These are phyloP conservation scores for Incumbomyces lentus DNA, from an alignment of 2,329 filamentous ascomycete species.

Conservation along the genomic window DNA sequence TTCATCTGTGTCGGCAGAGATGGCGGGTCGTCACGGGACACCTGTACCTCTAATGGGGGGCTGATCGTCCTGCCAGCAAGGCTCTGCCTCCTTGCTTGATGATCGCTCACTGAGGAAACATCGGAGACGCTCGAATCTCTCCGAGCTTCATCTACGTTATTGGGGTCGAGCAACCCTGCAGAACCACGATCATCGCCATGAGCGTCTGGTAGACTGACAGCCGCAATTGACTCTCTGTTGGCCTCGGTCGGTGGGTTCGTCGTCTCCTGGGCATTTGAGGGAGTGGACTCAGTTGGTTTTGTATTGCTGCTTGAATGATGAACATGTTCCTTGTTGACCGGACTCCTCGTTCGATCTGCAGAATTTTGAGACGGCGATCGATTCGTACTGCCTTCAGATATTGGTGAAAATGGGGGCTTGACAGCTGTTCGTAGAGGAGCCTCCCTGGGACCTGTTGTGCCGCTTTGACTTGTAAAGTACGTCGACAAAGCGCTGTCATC, in stretches of 20 bases:
- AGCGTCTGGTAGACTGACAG: neutral
- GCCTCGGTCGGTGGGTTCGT: neutral
- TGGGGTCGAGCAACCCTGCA: neutral
- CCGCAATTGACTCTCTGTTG: neutral
- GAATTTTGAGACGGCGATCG: neutral
- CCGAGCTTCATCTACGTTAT: neutral
- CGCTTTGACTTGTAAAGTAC: neutral
- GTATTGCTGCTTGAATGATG: neutral
- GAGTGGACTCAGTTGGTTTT: neutral
- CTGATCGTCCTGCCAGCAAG: neutral
- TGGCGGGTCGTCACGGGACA: neutral
- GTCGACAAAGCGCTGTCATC: neutral
- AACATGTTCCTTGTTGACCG: neutral
- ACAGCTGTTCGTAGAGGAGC: neutral
- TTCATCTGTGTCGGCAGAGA: neutral
- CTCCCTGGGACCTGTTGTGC: too few species aligned
- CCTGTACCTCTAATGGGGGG: slow-evolving; percentile 1
- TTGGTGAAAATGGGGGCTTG: slow-evolving; percentile 3
- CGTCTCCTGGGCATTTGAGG: neutral
- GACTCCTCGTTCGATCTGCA: neutral
- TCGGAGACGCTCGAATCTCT: slow-evolving; percentile 16
- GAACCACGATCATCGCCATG: neutral
- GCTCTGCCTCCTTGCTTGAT: slow-evolving; percentile 8
- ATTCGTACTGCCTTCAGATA: slow-evolving; percentile 4
- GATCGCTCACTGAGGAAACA: slow-evolving; percentile 16